Evolutionary conservation across 192 early-diverging fungal species (phyloP).

Genomic region (Jimgerdemannia flammicorona): DNA sequence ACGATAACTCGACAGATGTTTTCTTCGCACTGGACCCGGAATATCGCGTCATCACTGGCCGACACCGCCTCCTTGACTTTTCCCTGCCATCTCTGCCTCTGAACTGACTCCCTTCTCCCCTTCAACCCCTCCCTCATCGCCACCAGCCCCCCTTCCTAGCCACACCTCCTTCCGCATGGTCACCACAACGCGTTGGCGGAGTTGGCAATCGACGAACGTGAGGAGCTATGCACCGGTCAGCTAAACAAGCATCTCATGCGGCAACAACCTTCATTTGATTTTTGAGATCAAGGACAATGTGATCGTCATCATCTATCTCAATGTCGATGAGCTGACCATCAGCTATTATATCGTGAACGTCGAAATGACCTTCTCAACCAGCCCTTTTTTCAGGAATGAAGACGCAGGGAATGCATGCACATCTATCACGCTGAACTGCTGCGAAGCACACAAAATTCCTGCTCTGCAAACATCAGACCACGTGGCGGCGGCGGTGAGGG

Average conservation of each 20-base stretch:
- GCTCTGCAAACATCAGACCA: neutral
- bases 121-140: slow-evolving; percentile 28
- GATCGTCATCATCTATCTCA: slow-evolving; percentile 28
- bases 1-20: too few species aligned
- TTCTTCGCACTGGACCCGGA: too few species aligned
- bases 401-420: slow-evolving; percentile 16
- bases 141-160: too few species aligned
- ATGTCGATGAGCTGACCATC: too few species aligned
- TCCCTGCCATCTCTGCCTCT: too few species aligned
- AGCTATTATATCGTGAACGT: too few species aligned
- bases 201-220: neutral
- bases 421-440: slow-evolving; percentile 38
- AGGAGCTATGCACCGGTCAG: neutral
- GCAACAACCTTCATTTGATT: slow-evolving; percentile 29
- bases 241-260: slow-evolving; percentile 12
- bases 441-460: slow-evolving; percentile 11
- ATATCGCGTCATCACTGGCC: too few species aligned
- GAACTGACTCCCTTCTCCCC: too few species aligned
- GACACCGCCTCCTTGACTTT: too few species aligned
- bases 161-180: too few species aligned
- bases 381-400: slow-evolving; percentile 29
- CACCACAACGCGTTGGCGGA: neutral
- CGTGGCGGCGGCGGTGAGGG: neutral
- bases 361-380: too few species aligned
- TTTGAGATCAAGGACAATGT: slow-evolving; percentile 32